Evolutionary conservation across 2,329 filamentous ascomycete genomes (phyloP), one percentile per base, ranked within the genome.

Genomic region (Ceratocystis papillata): DNA sequence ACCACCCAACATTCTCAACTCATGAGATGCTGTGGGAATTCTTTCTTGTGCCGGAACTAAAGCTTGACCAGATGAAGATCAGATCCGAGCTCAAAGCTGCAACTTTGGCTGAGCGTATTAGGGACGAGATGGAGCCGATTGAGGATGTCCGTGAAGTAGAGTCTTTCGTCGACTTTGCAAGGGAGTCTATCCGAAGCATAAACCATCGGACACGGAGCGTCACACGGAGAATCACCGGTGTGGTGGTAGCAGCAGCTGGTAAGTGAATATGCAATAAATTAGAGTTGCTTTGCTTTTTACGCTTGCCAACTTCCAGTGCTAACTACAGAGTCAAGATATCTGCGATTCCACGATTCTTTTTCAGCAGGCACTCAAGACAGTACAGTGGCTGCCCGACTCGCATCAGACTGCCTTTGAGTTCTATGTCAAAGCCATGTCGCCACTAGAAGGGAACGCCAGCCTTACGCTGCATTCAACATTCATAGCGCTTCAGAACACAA

Each of bases 11-110:
- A 0, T 96, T 99, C 73, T 84, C 90, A 0, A 96, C 90, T 0
- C 95, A 99, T 73, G 94, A 99, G 77, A 90, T 97, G 82, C 81
- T 99, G 1, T 99, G 94, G 95, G 94, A 99, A 72, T 99, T 99
- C 77, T 96, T 99, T 76, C 81, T 99, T 0, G 92, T 99, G 12
- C 94, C 94, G 1, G 94, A 99, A 70, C 84, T 99, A 62, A 90
- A 96, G 73, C 83, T 89, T 0, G 86, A 90, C 22, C 90, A 92
- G 83, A 93, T 97, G 81, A 87, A 89, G 64, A 87, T 96, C 74
- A 85, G 94, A 62, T 96, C 89, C 69, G 85, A 86, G 65, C 84
- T 91, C 69, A 99, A 99, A 76, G 89, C 90, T 3, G 87, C 92
- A 73, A 85, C 87, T 0, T 83, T 93, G 33, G 79, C 84, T 2